Conservation (phyloP, 257 asterid genomes). For the Fraxinus quadrangulata region DNA sequence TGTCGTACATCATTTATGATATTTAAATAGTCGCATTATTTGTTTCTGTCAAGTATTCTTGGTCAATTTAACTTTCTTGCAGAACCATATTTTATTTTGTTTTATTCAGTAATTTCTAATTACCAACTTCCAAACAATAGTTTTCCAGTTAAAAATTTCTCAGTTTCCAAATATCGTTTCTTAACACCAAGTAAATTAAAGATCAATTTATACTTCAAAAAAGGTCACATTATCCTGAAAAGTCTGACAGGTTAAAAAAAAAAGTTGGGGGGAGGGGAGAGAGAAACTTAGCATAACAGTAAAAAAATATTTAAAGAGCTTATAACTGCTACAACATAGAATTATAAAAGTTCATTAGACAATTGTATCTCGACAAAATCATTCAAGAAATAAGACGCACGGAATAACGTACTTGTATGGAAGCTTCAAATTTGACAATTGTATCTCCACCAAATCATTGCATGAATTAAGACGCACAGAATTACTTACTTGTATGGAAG, state of each 20-base stretch:
- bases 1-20: neutral
- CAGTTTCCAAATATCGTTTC: neutral
- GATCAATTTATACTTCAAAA: neutral
- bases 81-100: neutral
- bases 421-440: too few species aligned
- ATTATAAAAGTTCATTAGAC: neutral
- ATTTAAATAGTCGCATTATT: neutral
- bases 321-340: neutral
- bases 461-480: neutral
- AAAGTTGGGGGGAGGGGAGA: neutral
- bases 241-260: neutral
- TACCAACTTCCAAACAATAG: neutral
- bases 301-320: neutral
- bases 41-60: neutral
- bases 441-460: neutral
- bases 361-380: neutral
- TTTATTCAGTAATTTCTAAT: neutral
- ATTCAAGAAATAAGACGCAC: too few species aligned
- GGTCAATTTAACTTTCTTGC: neutral
- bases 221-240: neutral
- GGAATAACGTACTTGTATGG: too few species aligned
- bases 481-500: conserved; percentile 91
- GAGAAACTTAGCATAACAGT: neutral
- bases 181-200: neutral
- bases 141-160: neutral